Evolutionary conservation across 2,329 filamentous ascomycete species (phyloP), one percentile per base, ranked within the genome.

Genomic region (Penicillium vulpinum): DNA sequence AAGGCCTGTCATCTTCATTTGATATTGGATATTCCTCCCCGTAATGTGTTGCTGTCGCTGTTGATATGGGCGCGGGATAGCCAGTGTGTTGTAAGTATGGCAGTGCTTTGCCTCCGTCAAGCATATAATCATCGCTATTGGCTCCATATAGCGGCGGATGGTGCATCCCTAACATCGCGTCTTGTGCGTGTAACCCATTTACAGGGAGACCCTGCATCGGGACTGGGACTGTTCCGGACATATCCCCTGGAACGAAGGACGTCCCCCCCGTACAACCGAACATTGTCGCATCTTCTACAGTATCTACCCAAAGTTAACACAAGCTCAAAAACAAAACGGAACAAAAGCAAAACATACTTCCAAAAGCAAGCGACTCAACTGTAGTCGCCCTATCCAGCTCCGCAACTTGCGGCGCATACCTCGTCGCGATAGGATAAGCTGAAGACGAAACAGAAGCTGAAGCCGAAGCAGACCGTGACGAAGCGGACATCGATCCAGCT

Each of bases 351-450:
- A 15, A 61, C 61, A n/a, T 29, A 46, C 49, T 31, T 18, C 51
- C 45, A 56, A 48, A 48, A 36, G 35, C 33, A 33, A 18, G 28
- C 45, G 62, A 22, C 11, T 58, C 35, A 16, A 35, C 13, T 15
- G 54, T n/a, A 40, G 35, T 45, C 15, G 49, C 40, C 26, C 43
- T 50, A 58, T 57, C 57, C 49, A 48, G 33, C 35, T 52, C 61
- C 21, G 48, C 60, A 18, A 52, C 48, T 22, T 51, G 48, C 18
- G 58, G 39, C 47, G 46, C 51, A 56, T 58, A 56, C 21, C 35
- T 57, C 7, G 58, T 44, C 43, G 50, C 41, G 55, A 55, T n/a
- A 5, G 58, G 54, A 61, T 58, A 56, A 2, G 35, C 28, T 16
- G 49, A 46, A 21, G 47, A 35, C 22, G 46, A 53, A 28, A n/a